These are phyloP conservation scores for Vanderwaltozyma yarrowii DNA, from an alignment of 805 yeast genomes.

Conservation along the genomic window DNA sequence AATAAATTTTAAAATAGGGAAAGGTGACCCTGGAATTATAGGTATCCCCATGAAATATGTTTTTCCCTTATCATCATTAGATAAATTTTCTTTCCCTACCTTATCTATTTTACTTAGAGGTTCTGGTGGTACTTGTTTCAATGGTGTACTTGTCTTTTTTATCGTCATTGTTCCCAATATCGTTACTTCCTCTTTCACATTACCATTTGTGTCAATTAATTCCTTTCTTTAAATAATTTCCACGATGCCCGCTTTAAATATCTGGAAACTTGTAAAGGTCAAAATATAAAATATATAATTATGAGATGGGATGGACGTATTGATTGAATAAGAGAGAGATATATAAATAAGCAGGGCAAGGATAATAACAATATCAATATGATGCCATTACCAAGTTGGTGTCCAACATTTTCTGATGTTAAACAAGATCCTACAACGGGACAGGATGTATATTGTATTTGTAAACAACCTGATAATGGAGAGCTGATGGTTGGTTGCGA, in stretches of 20 bases:
- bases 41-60: not conserved
- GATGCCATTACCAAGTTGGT: conserved; percentile 22
- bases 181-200: too few relatives aligned
- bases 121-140: conserved; percentile 15
- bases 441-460: conserved; percentile 65
- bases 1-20: conserved; percentile 7
- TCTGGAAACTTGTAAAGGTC: too few relatives aligned
- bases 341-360: too few relatives aligned
- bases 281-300: too few relatives aligned
- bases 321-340: too few relatives aligned
- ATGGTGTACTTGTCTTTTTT: not conserved
- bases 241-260: too few relatives aligned
- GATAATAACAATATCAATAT: too few relatives aligned
- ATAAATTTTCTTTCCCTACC: conserved; percentile 1
- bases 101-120: conserved; percentile 10
- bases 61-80: conserved; percentile 1
- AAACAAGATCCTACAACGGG: conserved; percentile 24
- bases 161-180: too few relatives aligned
- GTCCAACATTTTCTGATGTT: conserved; percentile 19
- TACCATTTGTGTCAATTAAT: too few relatives aligned
- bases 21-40: not conserved
- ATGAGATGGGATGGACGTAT: too few relatives aligned
- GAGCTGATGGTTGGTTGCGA: conserved; percentile 90
- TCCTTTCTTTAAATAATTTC: too few relatives aligned
- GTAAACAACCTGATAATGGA: conserved; percentile 70